Percentiles rank a stretch among this genome's conserved stretches.
phyloP scores from a whole-genome alignment of 148 eudicot species.

The Vaccinium darrowii region DNA sequence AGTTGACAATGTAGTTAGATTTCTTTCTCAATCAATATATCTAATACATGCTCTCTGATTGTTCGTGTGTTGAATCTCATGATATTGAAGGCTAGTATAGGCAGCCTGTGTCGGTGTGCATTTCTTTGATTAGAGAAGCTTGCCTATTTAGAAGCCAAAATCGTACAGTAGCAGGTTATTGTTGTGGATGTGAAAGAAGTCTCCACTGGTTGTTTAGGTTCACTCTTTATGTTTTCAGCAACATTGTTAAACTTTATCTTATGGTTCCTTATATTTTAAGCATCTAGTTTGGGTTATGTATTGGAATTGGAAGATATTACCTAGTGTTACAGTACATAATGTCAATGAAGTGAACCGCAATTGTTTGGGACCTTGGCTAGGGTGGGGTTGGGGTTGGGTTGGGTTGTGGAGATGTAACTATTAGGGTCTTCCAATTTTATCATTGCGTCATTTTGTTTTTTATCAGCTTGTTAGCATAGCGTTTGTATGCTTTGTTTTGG shows the following conservation, averaged over 20 bases:
- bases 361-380: background rate
- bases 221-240: background rate
- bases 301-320: background rate
- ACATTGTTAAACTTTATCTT: background rate
- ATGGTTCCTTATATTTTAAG: background rate
- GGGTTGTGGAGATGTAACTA: background rate
- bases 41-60: background rate
- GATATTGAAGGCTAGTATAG: background rate
- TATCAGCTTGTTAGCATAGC: background rate
- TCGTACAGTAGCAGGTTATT: background rate
- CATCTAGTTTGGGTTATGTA: background rate
- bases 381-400: background rate
- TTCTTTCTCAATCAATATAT: background rate
- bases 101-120: background rate
- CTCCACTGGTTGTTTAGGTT: background rate
- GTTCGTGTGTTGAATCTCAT: background rate
- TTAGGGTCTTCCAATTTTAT: background rate
- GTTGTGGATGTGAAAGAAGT: background rate
- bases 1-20: background rate
- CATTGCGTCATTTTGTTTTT: background rate
- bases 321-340: background rate
- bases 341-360: background rate
- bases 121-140: background rate
- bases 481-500: background rate
- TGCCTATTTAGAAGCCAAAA: background rate